Evolutionary conservation across 2,329 filamentous ascomycete species (phyloP).

Genomic region (Berkeleyomyces rouxiae): DNA sequence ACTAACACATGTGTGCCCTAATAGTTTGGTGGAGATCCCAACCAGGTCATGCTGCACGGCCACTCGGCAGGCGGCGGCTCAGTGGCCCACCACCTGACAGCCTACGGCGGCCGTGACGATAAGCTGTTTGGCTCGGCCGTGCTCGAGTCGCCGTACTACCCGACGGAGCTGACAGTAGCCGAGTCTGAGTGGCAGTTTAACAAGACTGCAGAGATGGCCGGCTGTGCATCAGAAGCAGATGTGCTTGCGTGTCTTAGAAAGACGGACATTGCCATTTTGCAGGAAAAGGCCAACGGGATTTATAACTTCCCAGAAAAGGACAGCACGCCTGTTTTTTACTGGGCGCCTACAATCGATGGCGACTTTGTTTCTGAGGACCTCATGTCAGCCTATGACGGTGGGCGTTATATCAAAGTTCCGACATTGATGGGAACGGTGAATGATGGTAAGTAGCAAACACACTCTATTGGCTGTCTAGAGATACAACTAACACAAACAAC

Average conservation of each 20-base stretch:
- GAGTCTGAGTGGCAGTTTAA: constrained; percentile 34
- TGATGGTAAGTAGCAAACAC: constrained; percentile 22
- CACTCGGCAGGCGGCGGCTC: constrained; percentile 29
- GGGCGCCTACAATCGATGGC: constrained; percentile 34
- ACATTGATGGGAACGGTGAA: constrained; percentile 29
- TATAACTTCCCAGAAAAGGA: constrained; percentile 25
- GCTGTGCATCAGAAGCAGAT: constrained; percentile 21
- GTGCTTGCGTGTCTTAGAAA: constrained; percentile 28
- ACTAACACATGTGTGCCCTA: neutral
- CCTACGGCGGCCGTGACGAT: constrained; percentile 29
- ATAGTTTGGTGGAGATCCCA: constrained; percentile 29
- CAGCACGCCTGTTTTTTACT: constrained; percentile 29
- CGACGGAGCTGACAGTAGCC: constrained; percentile 27
- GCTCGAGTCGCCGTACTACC: constrained; percentile 33
- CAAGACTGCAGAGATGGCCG: constrained; percentile 21
- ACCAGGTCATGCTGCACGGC: constrained; percentile 29
- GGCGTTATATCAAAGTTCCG: constrained; percentile 28
- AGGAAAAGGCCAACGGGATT: constrained; percentile 24
- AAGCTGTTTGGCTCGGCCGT: constrained; percentile 30
- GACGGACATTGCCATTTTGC: constrained; percentile 22
- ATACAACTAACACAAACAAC: neutral
- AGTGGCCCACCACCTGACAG: constrained; percentile 32
- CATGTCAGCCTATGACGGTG: constrained; percentile 24
- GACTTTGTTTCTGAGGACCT: constrained; percentile 28
- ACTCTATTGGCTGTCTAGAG: neutral